phyloP scores from a whole-genome alignment of 1,139 yeast genomes.

The Hyphopichia fennica region DNA sequence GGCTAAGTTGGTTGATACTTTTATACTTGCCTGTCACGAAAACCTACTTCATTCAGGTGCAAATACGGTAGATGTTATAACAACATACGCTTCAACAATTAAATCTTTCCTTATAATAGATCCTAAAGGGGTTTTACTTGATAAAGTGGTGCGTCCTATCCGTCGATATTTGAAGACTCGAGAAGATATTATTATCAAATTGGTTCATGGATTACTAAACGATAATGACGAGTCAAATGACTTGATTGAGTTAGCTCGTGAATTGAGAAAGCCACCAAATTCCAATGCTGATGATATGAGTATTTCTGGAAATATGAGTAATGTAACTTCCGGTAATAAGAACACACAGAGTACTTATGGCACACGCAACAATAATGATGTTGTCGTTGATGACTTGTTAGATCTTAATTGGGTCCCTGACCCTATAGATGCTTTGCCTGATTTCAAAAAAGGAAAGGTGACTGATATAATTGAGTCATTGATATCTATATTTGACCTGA shows the following conservation, averaged over 20 bases:
- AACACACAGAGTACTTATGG: neutral
- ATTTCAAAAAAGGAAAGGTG: constrained; percentile 65
- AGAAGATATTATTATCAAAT: constrained; percentile 66
- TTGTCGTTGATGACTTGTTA: constrained; percentile 32
- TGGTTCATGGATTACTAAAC: constrained; percentile 72
- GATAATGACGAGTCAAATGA: constrained; percentile 42
- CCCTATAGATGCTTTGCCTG: constrained; percentile 91
- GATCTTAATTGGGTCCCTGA: constrained; percentile 81
- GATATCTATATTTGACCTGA: constrained; percentile 75
- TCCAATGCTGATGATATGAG: constrained; percentile 13
- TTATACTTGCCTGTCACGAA: constrained; percentile 49
- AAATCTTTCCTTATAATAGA: constrained; percentile 75
- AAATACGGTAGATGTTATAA: constrained; percentile 72
- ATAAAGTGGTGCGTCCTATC: constrained; percentile 74
- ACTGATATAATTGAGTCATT: constrained; percentile 72
- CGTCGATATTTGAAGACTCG: constrained; percentile 66
- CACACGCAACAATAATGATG: constrained; percentile 1
- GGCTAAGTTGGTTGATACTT: constrained; percentile 52
- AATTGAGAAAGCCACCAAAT: constrained; percentile 34
- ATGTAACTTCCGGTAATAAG: neutral
- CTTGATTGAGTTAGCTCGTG: constrained; percentile 53
- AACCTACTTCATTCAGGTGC: constrained; percentile 78
- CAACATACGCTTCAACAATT: constrained; percentile 70
- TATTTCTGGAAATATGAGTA: neutral
- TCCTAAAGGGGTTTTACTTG: constrained; percentile 81